phyloP scores from a whole-genome alignment of 1,284 basidiomycete species.

The Ceraceosorus guamensis region DNA sequence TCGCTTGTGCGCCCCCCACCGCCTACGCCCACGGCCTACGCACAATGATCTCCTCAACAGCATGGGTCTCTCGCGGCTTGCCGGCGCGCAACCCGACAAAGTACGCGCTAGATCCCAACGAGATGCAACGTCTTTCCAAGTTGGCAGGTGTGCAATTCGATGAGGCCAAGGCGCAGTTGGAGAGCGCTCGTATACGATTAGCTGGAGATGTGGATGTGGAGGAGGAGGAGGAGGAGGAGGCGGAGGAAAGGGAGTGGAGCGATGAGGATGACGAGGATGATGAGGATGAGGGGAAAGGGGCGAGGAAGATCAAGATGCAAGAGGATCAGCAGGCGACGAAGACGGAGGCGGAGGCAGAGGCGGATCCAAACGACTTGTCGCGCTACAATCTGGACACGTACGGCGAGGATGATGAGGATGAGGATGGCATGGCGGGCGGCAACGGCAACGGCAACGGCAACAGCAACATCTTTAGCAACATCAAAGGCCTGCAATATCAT shows the following conservation, averaged over 20 bases:
- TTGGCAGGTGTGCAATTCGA: slow-evolving; percentile 81
- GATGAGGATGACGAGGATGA: slow-evolving; percentile 49
- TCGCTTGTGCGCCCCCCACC: neutral
- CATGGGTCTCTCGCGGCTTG: slow-evolving; percentile 76
- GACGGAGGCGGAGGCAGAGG: slow-evolving; percentile 44
- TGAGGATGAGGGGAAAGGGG: slow-evolving; percentile 53
- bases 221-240: slow-evolving; percentile 24
- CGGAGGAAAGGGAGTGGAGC: slow-evolving; percentile 17
- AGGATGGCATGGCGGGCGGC: slow-evolving; percentile 48
- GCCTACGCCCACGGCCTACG: too few relatives aligned
- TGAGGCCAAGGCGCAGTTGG: slow-evolving; percentile 75
- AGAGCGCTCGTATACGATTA: slow-evolving; percentile 49
- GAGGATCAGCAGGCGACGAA: slow-evolving; percentile 50
- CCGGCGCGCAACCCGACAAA: slow-evolving; percentile 70
- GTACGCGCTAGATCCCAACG: slow-evolving; percentile 83
- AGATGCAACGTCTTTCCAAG: slow-evolving; percentile 80
- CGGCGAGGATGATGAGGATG: slow-evolving; percentile 66
- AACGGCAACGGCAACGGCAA: slow-evolving; percentile 22
- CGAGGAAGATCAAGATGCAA: slow-evolving; percentile 34
- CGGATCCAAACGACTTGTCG: slow-evolving; percentile 68
- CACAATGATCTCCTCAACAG: slow-evolving; percentile 54
- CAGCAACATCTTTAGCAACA: slow-evolving; percentile 84
- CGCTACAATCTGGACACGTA: slow-evolving; percentile 90
- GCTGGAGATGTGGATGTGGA: slow-evolving; percentile 25
- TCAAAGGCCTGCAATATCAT: slow-evolving; percentile 89